Percentiles rank a stretch among this genome's conserved stretches.
Conservation (phyloP, 306 rosid species). For the Trifolium fragiferum region DNA sequence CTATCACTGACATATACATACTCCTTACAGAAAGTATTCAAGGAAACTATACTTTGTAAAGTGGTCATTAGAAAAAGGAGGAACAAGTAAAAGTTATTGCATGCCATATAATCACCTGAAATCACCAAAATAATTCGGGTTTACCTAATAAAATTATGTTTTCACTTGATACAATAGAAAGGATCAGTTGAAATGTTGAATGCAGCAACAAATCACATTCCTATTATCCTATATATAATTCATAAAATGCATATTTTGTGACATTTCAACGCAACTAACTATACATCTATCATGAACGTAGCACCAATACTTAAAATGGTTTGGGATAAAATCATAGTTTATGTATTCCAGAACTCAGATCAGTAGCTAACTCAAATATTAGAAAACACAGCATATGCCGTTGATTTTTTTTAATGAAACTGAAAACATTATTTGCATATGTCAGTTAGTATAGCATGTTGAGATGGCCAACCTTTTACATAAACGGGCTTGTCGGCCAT, state of each 20-base stretch:
- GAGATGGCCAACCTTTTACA: conserved; percentile 77
- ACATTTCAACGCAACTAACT: conserved; percentile 27
- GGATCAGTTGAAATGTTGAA: conserved; percentile 20
- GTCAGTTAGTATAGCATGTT: conserved; percentile 28
- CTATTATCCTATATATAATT: conserved; percentile 26
- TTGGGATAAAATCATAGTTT: conserved; percentile 13
- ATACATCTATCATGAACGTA: conserved; percentile 3
- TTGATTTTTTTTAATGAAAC: conserved; percentile 4
- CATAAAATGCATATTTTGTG: conserved; percentile 20
- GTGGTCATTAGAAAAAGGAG: conserved; percentile 20
- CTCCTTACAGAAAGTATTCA: background rate
- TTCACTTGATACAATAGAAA: conserved; percentile 18
- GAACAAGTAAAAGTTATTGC: background rate
- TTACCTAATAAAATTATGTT: conserved; percentile 14
- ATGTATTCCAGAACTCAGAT: background rate
- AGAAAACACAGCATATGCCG: conserved; percentile 19
- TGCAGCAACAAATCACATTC: conserved; percentile 11
- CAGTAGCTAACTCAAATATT: background rate
- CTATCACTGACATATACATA: background rate
- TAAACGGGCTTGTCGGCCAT: conserved; percentile 83
- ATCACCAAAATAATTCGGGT: conserved; percentile 15
- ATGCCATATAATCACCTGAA: background rate
- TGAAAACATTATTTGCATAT: conserved; percentile 20
- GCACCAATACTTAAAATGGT: conserved; percentile 9
- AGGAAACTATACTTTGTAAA: conserved; percentile 21